These are phyloP conservation scores for Herpotrichia juniperi DNA, from an alignment of 2,329 filamentous ascomycete genomes.

Conservation along the genomic window DNA sequence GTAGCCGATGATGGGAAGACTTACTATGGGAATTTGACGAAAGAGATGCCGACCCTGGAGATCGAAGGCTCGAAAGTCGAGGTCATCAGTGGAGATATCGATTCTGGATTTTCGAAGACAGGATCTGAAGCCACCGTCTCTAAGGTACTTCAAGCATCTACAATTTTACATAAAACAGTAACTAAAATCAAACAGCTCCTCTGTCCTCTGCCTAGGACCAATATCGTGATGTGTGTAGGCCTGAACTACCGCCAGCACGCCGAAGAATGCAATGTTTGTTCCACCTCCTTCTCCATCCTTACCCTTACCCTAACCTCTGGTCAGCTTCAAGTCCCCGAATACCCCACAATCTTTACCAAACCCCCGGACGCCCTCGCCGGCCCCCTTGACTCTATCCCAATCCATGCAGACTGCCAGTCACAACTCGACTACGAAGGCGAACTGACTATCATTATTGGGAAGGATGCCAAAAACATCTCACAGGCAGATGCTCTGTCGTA, in stretches of 20 bases:
- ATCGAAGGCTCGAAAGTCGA: constrained; percentile 38
- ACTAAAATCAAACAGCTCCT: constrained; percentile 26
- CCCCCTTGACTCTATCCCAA: constrained; percentile 35
- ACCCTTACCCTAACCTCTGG: background rate
- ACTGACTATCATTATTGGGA: constrained; percentile 41
- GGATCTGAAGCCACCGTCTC: constrained; percentile 30
- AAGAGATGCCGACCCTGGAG: constrained; percentile 33
- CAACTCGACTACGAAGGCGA: constrained; percentile 47
- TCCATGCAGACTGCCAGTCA: constrained; percentile 38
- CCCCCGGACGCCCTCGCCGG: constrained; percentile 42
- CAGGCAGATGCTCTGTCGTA: constrained; percentile 64
- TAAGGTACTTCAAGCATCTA: constrained; percentile 23
- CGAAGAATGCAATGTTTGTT: constrained; percentile 36
- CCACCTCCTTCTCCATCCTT: constrained; percentile 5
- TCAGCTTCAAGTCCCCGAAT: constrained; percentile 34
- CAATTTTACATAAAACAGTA: background rate
- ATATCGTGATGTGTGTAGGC: constrained; percentile 41
- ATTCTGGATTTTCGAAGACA: constrained; percentile 36
- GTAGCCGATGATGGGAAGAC: constrained; percentile 33
- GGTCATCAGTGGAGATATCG: constrained; percentile 34
- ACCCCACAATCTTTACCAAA: constrained; percentile 45
- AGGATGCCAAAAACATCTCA: constrained; percentile 45
- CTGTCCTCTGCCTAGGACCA: constrained; percentile 32
- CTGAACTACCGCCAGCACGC: constrained; percentile 44
- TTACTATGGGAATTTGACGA: constrained; percentile 38